phyloP scores from a whole-genome alignment of 371 early-diverging fungal genomes.

The Fennellomyces sp. region DNA sequence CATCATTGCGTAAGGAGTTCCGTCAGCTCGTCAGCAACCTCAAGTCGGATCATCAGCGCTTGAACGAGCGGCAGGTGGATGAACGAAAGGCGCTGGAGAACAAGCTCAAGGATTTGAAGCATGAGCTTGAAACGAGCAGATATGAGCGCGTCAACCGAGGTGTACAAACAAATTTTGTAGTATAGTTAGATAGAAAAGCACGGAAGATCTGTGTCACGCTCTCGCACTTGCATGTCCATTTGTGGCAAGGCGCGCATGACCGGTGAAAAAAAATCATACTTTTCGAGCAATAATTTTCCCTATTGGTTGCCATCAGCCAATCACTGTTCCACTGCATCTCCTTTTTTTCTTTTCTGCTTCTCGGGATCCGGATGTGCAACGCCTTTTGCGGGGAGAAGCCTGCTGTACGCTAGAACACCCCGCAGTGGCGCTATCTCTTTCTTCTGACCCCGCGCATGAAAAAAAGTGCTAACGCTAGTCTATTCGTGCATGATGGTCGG shows the following conservation, averaged over 20 bases:
- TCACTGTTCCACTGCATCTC: neutral
- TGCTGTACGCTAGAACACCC: too few species aligned
- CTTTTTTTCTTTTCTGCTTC: neutral
- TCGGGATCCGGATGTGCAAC: too few species aligned
- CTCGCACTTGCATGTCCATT: neutral
- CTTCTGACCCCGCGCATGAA: too few species aligned
- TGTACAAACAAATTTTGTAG: slow-evolving; percentile 41
- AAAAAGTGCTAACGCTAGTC: too few species aligned
- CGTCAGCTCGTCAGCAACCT: slow-evolving; percentile 58
- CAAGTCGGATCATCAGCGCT: slow-evolving; percentile 58
- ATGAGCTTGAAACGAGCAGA: slow-evolving; percentile 53
- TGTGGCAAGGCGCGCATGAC: neutral
- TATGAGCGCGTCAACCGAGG: slow-evolving; percentile 56
- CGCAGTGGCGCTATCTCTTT: too few species aligned
- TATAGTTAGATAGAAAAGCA: neutral
- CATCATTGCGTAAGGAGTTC: slow-evolving; percentile 64
- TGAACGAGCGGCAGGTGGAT: slow-evolving; percentile 52
- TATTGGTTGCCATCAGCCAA: slow-evolving; percentile 3
- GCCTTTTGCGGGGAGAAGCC: neutral
- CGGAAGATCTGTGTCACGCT: neutral
- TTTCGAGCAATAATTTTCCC: slow-evolving; percentile 1
- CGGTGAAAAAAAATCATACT: neutral
- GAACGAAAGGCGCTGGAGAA: slow-evolving; percentile 57
- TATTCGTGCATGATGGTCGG: too few species aligned
- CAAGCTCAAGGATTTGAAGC: slow-evolving; percentile 53